phyloP scores from a whole-genome alignment of 352 stramenopile species.

The Aphanomyces cochlioides region DNA sequence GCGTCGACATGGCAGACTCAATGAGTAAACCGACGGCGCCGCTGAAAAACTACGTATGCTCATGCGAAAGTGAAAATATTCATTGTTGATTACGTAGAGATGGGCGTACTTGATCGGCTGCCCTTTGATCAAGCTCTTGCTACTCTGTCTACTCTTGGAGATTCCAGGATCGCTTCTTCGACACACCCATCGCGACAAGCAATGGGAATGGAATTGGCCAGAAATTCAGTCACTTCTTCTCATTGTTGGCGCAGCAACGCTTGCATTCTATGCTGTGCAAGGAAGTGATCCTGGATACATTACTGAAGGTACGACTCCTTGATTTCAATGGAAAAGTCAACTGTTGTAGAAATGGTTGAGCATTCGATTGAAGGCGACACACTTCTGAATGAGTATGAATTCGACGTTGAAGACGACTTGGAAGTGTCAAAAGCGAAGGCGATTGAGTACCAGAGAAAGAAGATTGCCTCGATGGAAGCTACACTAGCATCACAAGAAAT shows the following conservation, averaged over 20 bases:
- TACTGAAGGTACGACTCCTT: constrained; percentile 33
- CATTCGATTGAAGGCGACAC: constrained; percentile 13
- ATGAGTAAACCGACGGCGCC: background rate
- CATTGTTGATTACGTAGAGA: constrained; percentile 5
- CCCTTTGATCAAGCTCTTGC: constrained; percentile 1
- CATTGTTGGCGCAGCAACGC: constrained; percentile 12
- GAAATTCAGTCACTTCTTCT: constrained; percentile 16
- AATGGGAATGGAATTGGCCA: constrained; percentile 17
- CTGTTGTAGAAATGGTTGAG: constrained; percentile 17
- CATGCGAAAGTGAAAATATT: too few relatives aligned
- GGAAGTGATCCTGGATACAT: constrained; percentile 45
- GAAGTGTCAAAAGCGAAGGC: background rate
- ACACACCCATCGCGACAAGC: background rate
- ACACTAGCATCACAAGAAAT: constrained; percentile 21
- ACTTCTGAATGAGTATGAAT: constrained; percentile 24
- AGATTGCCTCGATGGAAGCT: constrained; percentile 36
- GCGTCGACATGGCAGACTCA: background rate
- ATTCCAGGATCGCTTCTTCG: constrained; percentile 13
- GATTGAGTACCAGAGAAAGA: constrained; percentile 12
- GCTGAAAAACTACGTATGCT: constrained; percentile 9
- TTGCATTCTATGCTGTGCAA: constrained; percentile 37
- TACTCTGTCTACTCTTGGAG: constrained; percentile 14
- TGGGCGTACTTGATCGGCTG: constrained; percentile 13
- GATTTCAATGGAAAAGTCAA: background rate
- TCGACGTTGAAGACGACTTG: constrained; percentile 16